Base-by-base conservation (phyloP, 2,329 filamentous ascomycete species). In the Trichoderma citrinoviride region DNA sequence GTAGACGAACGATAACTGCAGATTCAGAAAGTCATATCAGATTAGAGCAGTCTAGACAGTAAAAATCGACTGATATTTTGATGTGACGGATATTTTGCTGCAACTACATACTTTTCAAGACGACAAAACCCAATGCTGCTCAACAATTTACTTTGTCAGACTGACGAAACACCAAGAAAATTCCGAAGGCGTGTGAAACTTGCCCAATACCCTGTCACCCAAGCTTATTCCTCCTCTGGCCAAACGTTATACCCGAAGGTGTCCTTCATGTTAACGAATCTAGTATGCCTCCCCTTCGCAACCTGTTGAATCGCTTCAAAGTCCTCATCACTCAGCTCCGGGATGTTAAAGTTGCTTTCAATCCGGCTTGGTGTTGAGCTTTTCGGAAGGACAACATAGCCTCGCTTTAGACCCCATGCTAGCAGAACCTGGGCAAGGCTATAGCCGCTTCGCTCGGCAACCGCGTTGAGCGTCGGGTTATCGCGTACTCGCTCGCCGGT, bases 351-450 rank as follows among this genome's bases (percentile, higher is more conserved):
- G 83, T 96, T 96, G 68, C 81, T 85, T 77, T 90, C 82, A 72
- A 96, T 93, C 47, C 92, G 85, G 61, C 81, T 82, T 70, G 87
- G 84, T 69, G 86, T 93, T 65, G 93, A 90, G 60, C 86, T 90
- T 84, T 96, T 96, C 72, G 92, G 92, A 72, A 96, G 92, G 60
- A 96, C 91, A 69, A 87, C 90, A 82, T 89, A 92, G 66, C 90
- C 91, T 74, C 92, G 88, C 76, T 90, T 86, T 63, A 96, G 79
- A 68, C 91, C 92, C 91, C 92, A 96, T 71, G 87, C 81, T 68
- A 96, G 79, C 71, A 95, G 79, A 60, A 93, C 85, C 82, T 96
- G 90, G 17, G 62, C 61, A 27, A 56, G 65, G 19, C 33, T 66
- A 5, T 64, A 58, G 73, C 84, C 84, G 80, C 90, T 53, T 37